Evolutionary conservation across 129 eudicot species (phyloP).

Genomic region (Helianthus tuberosus): DNA sequence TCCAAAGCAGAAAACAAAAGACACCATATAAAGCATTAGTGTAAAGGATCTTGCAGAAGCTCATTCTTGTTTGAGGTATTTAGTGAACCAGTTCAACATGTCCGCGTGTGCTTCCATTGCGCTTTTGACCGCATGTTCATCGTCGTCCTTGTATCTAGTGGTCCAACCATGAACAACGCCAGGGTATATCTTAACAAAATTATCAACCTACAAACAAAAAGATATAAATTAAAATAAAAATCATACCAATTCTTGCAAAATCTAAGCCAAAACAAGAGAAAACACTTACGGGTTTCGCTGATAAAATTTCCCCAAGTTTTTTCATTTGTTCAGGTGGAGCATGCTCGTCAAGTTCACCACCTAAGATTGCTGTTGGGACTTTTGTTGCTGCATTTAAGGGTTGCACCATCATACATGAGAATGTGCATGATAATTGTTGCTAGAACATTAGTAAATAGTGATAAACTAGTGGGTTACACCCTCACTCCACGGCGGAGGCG

Average conservation of each 20-base stretch:
- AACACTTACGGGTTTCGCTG: conserved; percentile 42
- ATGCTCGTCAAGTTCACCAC: conserved; percentile 46
- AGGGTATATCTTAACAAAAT: conserved; percentile 47
- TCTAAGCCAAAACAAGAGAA: neutral
- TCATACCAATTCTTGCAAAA: neutral
- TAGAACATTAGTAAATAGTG: neutral
- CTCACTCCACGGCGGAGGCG: too few species aligned
- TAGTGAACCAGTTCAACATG: conserved; percentile 44
- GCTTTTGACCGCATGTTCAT: conserved; percentile 32
- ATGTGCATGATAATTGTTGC: neutral
- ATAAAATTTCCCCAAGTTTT: conserved; percentile 40
- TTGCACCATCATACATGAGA: neutral
- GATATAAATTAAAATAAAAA: neutral
- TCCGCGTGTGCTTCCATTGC: conserved; percentile 53
- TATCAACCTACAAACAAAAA: conserved; percentile 32
- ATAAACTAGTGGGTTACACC: too few species aligned
- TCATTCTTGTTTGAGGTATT: conserved; percentile 26
- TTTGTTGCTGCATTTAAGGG: conserved; percentile 30
- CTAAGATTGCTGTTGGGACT: conserved; percentile 54
- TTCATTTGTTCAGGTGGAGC: conserved; percentile 44
- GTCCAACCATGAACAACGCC: conserved; percentile 58
- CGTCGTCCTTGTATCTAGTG: conserved; percentile 40
- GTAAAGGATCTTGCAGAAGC: neutral
- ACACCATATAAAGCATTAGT: neutral
- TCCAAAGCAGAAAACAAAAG: neutral